These are phyloP conservation scores for Oryza officinalis DNA, from an alignment of 176 grass and related monocot species.

Conservation along the genomic window DNA sequence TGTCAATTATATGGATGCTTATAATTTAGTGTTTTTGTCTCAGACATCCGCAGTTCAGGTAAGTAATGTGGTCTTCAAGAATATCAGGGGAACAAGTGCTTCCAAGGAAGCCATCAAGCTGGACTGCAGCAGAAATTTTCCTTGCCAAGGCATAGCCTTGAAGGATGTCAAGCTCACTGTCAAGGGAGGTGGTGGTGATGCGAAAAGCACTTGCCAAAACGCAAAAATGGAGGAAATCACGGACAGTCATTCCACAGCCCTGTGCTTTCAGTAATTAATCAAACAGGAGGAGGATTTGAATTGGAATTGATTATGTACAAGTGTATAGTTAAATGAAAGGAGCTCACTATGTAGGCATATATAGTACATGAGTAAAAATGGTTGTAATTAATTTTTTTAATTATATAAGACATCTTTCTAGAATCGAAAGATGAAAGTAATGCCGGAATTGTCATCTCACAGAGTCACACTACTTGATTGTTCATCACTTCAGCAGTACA, in stretches of 20 bases:
- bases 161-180: conserved; percentile 41
- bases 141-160: conserved; percentile 48
- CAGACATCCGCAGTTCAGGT: conserved; percentile 61
- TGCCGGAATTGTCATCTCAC: too few species aligned
- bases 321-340: background rate
- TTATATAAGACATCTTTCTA: too few species aligned
- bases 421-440: too few species aligned
- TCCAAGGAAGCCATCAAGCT: conserved; percentile 49
- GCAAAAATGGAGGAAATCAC: conserved; percentile 42
- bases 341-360: too few species aligned
- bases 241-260: conserved; percentile 48
- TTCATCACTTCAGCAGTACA: too few species aligned
- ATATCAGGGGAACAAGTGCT: conserved; percentile 59
- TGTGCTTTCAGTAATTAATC: conserved; percentile 32
- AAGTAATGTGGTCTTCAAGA: conserved; percentile 53
- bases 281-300: background rate
- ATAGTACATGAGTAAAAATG: too few species aligned
- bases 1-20: background rate
- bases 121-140: conserved; percentile 36
- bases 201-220: conserved; percentile 38
- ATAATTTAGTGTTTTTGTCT: conserved; percentile 4
- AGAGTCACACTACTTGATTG: too few species aligned
- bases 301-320: background rate
- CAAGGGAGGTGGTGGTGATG: conserved; percentile 19
- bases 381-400: too few species aligned